Evolutionary conservation across 2,329 filamentous ascomycete genomes (phyloP).

Genomic region (Cadophora luteo-olivacea): DNA sequence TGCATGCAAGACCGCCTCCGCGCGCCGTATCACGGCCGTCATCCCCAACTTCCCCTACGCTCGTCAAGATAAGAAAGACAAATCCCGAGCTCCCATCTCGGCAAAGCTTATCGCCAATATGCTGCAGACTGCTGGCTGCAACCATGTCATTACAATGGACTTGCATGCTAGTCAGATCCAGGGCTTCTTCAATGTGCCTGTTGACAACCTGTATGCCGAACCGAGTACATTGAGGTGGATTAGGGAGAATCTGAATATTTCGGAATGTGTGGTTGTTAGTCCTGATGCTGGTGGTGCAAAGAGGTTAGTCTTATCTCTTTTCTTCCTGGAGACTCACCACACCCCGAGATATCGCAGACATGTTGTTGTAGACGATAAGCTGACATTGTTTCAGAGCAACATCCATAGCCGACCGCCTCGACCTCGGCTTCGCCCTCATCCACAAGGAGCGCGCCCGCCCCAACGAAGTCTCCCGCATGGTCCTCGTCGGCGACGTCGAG

Average conservation of each 20-base stretch:
- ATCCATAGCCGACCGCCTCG: constrained; percentile 89
- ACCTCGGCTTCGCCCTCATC: constrained; percentile 90
- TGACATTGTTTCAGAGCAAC: no score
- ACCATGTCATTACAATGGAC: constrained; percentile 95
- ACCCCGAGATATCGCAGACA: no score
- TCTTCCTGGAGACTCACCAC: not conserved
- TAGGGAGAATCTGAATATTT: constrained; percentile 78
- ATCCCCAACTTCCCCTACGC: constrained; percentile 97
- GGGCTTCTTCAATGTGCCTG: constrained; percentile 88
- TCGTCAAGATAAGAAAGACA: constrained; percentile 97
- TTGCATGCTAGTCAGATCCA: constrained; percentile 93
- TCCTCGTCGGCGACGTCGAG: constrained; percentile 91
- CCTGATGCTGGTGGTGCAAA: constrained; percentile 96
- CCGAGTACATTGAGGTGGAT: constrained; percentile 93
- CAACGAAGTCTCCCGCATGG: constrained; percentile 92
- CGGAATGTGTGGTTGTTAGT: constrained; percentile 91
- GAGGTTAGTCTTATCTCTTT: constrained; percentile 57
- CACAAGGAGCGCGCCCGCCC: constrained; percentile 94
- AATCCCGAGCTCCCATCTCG: constrained; percentile 93
- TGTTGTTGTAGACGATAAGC: no score
- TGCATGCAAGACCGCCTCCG: constrained; percentile 85
- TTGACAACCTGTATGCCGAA: constrained; percentile 87
- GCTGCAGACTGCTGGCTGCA: constrained; percentile 92
- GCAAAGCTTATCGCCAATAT: constrained; percentile 97
- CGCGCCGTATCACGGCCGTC: constrained; percentile 91